phyloP scores from a whole-genome alignment of 169 alveolate species.

The Plasmodium gaboni region DNA sequence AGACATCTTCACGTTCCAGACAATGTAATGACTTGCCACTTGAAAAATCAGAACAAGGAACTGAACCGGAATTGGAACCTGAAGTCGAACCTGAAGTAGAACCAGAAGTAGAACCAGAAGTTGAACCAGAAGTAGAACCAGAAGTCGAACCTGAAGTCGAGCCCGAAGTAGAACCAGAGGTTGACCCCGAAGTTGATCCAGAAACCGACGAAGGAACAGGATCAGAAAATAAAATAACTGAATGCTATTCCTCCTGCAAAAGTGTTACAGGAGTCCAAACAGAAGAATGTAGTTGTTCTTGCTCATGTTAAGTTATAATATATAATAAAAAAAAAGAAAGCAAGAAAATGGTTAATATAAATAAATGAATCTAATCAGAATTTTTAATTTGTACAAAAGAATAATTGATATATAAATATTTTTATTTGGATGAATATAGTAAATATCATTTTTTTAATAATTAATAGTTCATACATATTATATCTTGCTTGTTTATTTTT shows the following conservation, averaged over 20 bases:
- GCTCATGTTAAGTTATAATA: conserved; percentile 51
- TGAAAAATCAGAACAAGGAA: neutral
- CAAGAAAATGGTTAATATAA: neutral
- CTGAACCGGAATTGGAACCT: conserved; percentile 15
- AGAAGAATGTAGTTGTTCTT: conserved; percentile 72
- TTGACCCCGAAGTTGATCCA: conserved; percentile 9
- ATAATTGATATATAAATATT: too few species aligned
- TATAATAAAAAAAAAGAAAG: neutral
- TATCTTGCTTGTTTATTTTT: too few species aligned
- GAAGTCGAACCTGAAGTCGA: neutral
- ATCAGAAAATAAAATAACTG: conserved; percentile 13
- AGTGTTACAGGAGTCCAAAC: conserved; percentile 73
- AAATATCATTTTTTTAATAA: too few species aligned
- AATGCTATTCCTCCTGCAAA: conserved; percentile 67
- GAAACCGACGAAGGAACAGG: neutral
- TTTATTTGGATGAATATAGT: too few species aligned
- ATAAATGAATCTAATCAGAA: neutral
- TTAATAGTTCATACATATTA: too few species aligned
- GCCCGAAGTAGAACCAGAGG: neutral
- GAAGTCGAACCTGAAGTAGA: conserved; percentile 15
- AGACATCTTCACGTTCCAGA: conserved; percentile 19
- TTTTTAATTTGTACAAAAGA: neutral
- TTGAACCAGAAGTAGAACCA: conserved; percentile 2
- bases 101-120: neutral
- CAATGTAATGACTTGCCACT: conserved; percentile 4